Evolutionary conservation across 2,329 filamentous ascomycete genomes (phyloP), one percentile per base, ranked within the genome.

Genomic region (Colletotrichum falcatum): DNA sequence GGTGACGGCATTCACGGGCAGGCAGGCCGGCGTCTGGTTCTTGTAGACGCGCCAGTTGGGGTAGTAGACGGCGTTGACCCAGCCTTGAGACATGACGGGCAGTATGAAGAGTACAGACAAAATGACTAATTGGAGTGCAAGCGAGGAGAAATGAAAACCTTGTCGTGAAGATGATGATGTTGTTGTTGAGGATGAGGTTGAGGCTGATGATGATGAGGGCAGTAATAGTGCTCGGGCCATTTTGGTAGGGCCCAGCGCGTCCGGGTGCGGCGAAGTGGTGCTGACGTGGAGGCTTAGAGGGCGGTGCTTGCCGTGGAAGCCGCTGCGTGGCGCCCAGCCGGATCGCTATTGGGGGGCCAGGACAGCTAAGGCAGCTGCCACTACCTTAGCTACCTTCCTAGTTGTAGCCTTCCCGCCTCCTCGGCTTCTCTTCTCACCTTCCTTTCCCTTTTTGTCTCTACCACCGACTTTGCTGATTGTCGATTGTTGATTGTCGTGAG

Each of bases 11-110:
- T 84, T 82, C 72, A 88, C 79, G 64, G 87, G 85, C 63, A 91
- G 76, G 6, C 83, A 85, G 0, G 88, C 89, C 0, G 90, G 90
- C n/a, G 88, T 84, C 65, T 88, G 86, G 64, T 86, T 83, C 70
- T 84, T 85, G 79, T 91, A 91, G 66, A 90, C 84, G 66, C 85
- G 82, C 89, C 89, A 91, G 73, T 89, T 91, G 6, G 90, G 89
- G 77, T 91, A 92, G 79, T 91, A 91, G 1, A 90, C 80, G 18
- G 80, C 80, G 56, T 83, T 82, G 62, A 77, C 76, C 59, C 76
- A 70, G 26, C 66, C 61, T 11, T 69, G 60, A 33, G 66, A 70
- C 72, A 73, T 73, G 66, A 28, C 51, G 55, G 63, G 49, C 35
- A 35, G 42, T 35, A 61, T 37, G 28, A 67, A 49, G 18, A n/a